Evolutionary conservation across 2,329 filamentous ascomycete genomes (phyloP).

Genomic region (Fusarium palustre): DNA sequence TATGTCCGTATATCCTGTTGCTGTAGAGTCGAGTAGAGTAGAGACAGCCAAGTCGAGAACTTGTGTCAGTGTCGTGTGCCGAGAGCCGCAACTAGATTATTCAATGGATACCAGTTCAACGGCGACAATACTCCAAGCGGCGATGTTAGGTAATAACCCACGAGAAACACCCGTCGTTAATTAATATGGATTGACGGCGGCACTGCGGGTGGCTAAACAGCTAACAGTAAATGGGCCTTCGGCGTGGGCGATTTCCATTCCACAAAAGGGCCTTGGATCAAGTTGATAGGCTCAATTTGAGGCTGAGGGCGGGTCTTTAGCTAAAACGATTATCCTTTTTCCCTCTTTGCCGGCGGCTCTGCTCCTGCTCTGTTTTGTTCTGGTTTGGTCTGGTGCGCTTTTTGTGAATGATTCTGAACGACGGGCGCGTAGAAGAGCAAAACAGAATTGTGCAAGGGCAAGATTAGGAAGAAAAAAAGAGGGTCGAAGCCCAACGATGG

Average conservation of each 20-base stretch:
- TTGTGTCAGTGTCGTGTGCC: constrained; percentile 18
- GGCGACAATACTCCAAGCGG: constrained; percentile 31
- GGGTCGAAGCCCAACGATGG: constrained; percentile 24
- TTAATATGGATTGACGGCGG: constrained; percentile 20
- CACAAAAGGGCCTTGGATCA: constrained; percentile 17
- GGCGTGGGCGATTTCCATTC: constrained; percentile 43
- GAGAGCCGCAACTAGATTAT: constrained; percentile 14
- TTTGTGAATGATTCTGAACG: background rate
- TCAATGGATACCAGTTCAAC: constrained; percentile 16
- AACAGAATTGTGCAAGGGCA: background rate
- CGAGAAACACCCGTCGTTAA: background rate
- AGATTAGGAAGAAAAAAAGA: constrained; percentile 14
- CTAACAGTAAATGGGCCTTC: constrained; percentile 20
- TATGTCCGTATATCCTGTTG: background rate
- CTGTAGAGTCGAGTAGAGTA: constrained; percentile 5
- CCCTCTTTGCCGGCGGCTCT: constrained; percentile 16
- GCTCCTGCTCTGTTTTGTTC: constrained; percentile 5
- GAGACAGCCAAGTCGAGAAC: background rate
- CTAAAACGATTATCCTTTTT: constrained; percentile 26
- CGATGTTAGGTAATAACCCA: constrained; percentile 37
- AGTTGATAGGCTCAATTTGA: constrained; percentile 26
- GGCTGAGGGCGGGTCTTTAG: constrained; percentile 23
- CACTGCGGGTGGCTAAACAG: constrained; percentile 35
- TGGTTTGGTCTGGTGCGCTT: constrained; percentile 2
- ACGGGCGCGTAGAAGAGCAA: background rate